These are phyloP conservation scores for Prunus mira DNA, from an alignment of 306 rosid species.

Conservation along the genomic window DNA sequence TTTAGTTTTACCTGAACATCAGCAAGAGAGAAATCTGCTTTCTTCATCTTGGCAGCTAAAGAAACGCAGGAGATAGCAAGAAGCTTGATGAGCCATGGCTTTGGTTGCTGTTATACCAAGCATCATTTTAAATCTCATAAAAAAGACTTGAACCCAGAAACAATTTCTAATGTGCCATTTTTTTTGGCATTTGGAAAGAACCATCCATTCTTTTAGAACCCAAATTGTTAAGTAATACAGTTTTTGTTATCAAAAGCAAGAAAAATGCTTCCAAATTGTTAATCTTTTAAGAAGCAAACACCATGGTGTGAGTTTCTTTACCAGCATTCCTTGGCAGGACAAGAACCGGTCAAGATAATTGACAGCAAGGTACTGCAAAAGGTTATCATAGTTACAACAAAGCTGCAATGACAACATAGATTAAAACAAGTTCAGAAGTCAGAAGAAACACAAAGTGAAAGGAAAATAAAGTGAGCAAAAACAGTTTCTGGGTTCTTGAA, in stretches of 20 bases:
- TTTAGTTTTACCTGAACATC: constrained; percentile 56
- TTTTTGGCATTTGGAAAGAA: constrained; percentile 1
- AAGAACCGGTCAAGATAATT: constrained; percentile 88
- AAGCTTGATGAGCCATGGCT: constrained; percentile 81
- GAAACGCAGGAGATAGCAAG: constrained; percentile 77
- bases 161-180: not conserved
- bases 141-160: constrained; percentile 11
- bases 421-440: not conserved
- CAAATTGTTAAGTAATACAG: not conserved
- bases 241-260: not conserved
- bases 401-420: constrained; percentile 33
- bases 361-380: constrained; percentile 67
- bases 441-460: not conserved
- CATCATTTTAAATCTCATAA: constrained; percentile 33
- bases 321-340: constrained; percentile 61
- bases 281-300: not conserved
- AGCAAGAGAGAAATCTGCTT: constrained; percentile 46
- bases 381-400: constrained; percentile 55
- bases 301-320: constrained; percentile 20
- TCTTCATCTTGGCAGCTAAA: constrained; percentile 80
- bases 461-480: not conserved
- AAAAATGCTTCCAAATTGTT: not conserved
- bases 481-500: not conserved
- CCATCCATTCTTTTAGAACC: not conserved
- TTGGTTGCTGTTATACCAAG: constrained; percentile 54